Evolutionary conservation across 2,329 filamentous ascomycete species (phyloP).

Genomic region (Fusarium aywerte): DNA sequence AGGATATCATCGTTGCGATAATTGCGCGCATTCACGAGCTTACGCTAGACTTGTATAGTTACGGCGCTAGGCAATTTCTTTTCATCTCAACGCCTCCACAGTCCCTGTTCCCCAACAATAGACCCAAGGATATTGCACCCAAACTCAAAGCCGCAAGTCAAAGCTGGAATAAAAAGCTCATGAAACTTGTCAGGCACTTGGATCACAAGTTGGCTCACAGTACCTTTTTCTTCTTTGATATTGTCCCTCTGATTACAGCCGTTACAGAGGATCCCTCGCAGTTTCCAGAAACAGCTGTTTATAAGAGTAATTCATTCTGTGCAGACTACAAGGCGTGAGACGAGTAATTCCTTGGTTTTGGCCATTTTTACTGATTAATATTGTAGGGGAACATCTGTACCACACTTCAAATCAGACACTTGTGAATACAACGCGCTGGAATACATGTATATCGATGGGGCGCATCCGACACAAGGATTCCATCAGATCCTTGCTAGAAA

Average conservation of each 20-base stretch:
- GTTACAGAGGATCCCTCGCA: not conserved
- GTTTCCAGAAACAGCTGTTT: not conserved
- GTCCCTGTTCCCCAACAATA: constrained; percentile 17
- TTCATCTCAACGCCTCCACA: constrained; percentile 19
- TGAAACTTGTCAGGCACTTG: not conserved
- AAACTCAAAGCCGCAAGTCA: not conserved
- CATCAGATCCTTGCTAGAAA: constrained; percentile 18
- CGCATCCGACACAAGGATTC: constrained; percentile 19
- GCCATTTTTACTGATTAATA: not conserved
- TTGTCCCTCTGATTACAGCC: not conserved
- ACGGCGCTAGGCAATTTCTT: constrained; percentile 9
- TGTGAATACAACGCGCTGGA: constrained; percentile 14
- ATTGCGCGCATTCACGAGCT: not conserved
- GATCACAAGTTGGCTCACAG: not conserved
- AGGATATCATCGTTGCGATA: not conserved
- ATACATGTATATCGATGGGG: constrained; percentile 26
- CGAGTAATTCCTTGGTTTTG: accelerated
- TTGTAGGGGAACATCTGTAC: not conserved
- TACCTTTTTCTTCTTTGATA: constrained; percentile 11
- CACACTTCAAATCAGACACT: constrained; percentile 5
- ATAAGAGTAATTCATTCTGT: constrained; percentile 6
- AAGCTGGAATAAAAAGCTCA: constrained; percentile 1
- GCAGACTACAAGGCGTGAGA: constrained; percentile 13
- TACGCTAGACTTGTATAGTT: not conserved
- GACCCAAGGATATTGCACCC: not conserved